Evolutionary conservation across 495 filamentous ascomycete genomes (phyloP).

Genomic region (Penicillium coffeae): DNA sequence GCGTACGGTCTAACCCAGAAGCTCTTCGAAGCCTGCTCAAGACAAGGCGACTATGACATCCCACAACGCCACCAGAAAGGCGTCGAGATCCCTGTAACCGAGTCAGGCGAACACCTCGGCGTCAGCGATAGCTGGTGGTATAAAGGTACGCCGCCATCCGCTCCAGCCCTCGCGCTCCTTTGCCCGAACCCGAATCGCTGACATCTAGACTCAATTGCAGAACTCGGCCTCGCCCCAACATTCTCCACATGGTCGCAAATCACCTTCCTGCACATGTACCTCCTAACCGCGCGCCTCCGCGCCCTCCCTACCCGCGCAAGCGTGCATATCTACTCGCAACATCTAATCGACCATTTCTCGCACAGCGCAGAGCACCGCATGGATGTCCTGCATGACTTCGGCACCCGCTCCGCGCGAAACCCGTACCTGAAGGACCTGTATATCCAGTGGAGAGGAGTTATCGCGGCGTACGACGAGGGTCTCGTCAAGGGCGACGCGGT

Average conservation of each 20-base stretch:
- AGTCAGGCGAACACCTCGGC: slow-evolving; percentile 73
- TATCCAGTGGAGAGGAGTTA: slow-evolving; percentile 81
- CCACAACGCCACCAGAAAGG: slow-evolving; percentile 52
- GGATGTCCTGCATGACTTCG: slow-evolving; percentile 65
- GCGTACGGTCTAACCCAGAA: slow-evolving; percentile 74
- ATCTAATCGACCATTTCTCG: slow-evolving; percentile 89
- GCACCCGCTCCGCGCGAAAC: slow-evolving; percentile 62
- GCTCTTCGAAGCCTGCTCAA: slow-evolving; percentile 72
- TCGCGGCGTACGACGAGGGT: slow-evolving; percentile 85
- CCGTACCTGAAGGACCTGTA: slow-evolving; percentile 90
- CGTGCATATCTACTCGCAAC: slow-evolving; percentile 61
- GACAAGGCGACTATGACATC: slow-evolving; percentile 71
- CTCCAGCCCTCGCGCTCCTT: not conserved
- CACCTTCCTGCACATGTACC: slow-evolving; percentile 93
- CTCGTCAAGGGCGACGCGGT: slow-evolving; percentile 79
- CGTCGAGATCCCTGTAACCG: slow-evolving; percentile 56
- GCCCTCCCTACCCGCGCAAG: slow-evolving; percentile 60
- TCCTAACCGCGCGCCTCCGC: slow-evolving; percentile 82
- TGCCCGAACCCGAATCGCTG: not conserved
- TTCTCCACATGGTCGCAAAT: slow-evolving; percentile 96
- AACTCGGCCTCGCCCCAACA: slow-evolving; percentile 67
- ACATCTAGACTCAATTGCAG: slow-evolving; percentile 29
- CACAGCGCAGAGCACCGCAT: slow-evolving; percentile 86
- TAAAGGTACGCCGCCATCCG: slow-evolving; percentile 48
- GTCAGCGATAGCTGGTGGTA: slow-evolving; percentile 79